Percentiles rank a stretch among this genome's conserved stretches.
Conservation (phyloP, 1,284 basidiomycete species). For the Tilletiopsis washingtonensis region DNA sequence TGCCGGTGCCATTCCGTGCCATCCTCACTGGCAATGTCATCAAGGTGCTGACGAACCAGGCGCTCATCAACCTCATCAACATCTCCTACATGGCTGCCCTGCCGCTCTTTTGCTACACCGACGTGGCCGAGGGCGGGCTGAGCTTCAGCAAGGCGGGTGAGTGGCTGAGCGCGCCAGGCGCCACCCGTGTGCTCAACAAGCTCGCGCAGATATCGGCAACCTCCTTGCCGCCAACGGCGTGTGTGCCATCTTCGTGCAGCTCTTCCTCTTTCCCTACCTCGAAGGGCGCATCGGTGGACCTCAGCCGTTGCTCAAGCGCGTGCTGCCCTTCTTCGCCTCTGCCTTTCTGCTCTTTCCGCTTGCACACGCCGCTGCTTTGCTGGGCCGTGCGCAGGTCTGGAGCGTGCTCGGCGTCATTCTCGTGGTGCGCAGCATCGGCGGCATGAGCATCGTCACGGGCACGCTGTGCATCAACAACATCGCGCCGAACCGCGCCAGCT, state of each 20-base stretch:
- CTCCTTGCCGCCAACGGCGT: conserved; percentile 24
- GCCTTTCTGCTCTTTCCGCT: conserved; percentile 24
- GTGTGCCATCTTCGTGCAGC: conserved; percentile 23
- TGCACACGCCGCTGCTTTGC: conserved; percentile 13
- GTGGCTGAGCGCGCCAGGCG: no score
- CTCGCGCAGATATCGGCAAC: conserved; percentile 19
- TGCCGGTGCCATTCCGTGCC: conserved; percentile 8
- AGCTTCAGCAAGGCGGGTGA: conserved; percentile 8
- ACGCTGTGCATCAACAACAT: conserved; percentile 28
- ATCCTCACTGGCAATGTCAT: conserved; percentile 9
- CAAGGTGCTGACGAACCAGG: conserved; percentile 30
- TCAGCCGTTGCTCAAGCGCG: conserved; percentile 10
- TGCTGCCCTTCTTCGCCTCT: conserved; percentile 15
- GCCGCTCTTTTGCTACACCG: conserved; percentile 24
- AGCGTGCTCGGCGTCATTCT: conserved; percentile 2
- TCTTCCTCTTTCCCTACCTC: conserved; percentile 20
- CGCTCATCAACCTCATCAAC: conserved; percentile 26
- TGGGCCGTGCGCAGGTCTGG: neutral
- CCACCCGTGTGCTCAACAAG: no score
- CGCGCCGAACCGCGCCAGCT: conserved; percentile 11
- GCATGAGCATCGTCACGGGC: conserved; percentile 26
- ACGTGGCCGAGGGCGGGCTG: conserved; percentile 20
- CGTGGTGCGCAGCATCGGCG: conserved; percentile 16
- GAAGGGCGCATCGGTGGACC: conserved; percentile 22
- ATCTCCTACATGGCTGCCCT: conserved; percentile 25